phyloP scores from a whole-genome alignment of 345 rosid species.

The Toxicodendron radicans region DNA sequence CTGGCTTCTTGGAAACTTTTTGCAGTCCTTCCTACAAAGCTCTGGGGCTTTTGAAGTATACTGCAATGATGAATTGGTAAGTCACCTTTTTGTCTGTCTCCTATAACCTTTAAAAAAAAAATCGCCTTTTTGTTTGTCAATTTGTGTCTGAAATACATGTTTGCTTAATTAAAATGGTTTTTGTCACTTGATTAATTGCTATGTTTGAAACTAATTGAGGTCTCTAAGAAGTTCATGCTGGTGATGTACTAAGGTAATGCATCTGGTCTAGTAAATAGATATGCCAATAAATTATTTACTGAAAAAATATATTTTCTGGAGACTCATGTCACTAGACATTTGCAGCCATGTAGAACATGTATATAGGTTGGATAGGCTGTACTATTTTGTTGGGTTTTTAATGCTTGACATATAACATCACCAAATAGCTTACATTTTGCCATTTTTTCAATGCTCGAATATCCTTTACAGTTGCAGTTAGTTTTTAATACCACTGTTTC shows the following conservation, averaged over 20 bases:
- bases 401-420: constrained; percentile 1
- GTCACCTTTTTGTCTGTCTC: constrained; percentile 16
- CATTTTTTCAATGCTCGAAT: background rate
- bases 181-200: background rate
- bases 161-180: background rate
- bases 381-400: background rate
- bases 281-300: no score
- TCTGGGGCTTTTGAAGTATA: constrained; percentile 88
- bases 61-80: constrained; percentile 66
- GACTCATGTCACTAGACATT: background rate
- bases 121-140: no score
- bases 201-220: background rate
- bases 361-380: background rate
- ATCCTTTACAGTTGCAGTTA: background rate
- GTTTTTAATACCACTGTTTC: background rate
- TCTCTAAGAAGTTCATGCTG: background rate
- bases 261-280: background rate
- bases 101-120: no score
- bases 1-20: constrained; percentile 83
- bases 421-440: background rate
- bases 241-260: background rate
- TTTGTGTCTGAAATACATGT: background rate
- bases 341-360: background rate
- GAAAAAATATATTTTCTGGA: no score
- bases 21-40: constrained; percentile 84